Evolutionary conservation across 257 asterid species (phyloP).

Genomic region (Handroanthus guayacan): DNA sequence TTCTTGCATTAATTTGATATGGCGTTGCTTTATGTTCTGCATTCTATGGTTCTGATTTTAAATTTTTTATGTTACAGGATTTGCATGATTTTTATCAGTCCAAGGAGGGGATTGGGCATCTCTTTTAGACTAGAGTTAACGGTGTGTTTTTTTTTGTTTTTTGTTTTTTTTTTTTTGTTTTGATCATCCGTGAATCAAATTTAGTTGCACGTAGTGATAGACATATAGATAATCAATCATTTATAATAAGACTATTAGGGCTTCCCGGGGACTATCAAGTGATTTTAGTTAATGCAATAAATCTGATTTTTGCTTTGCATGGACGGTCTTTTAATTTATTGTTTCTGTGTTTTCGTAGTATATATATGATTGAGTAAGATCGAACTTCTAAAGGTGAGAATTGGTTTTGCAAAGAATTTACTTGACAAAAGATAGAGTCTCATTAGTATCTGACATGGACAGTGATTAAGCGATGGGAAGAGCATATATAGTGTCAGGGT

Average conservation of each 20-base stretch:
- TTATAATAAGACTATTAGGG: neutral
- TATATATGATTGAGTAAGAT: neutral
- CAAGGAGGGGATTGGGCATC: conserved; percentile 12
- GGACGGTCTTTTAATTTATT: neutral
- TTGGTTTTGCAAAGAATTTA: neutral
- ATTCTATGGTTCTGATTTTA: conserved; percentile 33
- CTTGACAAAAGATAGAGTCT: too few species aligned
- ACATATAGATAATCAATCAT: neutral
- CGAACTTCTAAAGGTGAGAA: neutral
- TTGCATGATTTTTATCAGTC: neutral
- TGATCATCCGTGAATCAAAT: conserved; percentile 2
- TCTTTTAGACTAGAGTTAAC: conserved; percentile 12
- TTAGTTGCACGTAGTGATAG: too few species aligned
- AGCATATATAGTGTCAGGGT: too few species aligned
- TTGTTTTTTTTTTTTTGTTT: conserved; percentile 5
- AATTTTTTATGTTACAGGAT: conserved; percentile 34
- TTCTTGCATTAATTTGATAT: conserved; percentile 35
- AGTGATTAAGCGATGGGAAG: too few species aligned
- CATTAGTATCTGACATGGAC: too few species aligned
- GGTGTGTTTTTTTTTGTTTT: neutral
- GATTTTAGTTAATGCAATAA: too few species aligned
- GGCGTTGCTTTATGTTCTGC: conserved; percentile 43
- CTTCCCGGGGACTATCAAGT: too few species aligned
- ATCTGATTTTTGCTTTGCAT: neutral
- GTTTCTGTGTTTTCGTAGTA: neutral